Percentiles rank a stretch among this genome's conserved stretches.
Evolutionary conservation across 306 rosid genomes (phyloP).

Genomic region (Bauhinia variegata): DNA sequence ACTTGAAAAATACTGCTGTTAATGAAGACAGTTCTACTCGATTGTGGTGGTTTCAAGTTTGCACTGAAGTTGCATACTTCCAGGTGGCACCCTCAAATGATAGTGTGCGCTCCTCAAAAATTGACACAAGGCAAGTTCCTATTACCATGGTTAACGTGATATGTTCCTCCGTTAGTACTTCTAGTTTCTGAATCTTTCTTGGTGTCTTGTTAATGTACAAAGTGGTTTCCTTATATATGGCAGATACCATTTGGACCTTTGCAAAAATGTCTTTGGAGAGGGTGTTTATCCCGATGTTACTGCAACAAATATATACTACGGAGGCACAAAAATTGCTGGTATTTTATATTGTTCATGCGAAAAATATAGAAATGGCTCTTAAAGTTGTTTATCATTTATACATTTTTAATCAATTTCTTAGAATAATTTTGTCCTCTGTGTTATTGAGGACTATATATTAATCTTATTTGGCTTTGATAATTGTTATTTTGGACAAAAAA

Average conservation of each 20-base stretch:
- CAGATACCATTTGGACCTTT: conserved; percentile 96
- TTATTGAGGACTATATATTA: no score
- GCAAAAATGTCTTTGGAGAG: conserved; percentile 90
- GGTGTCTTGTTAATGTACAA: conserved; percentile 18
- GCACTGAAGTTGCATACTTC: conserved; percentile 93
- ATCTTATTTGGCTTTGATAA: no score
- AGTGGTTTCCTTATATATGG: conserved; percentile 30
- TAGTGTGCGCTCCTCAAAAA: conserved; percentile 81
- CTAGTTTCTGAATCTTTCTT: conserved; percentile 3
- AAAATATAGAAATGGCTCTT: no score
- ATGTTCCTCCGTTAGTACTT: conserved; percentile 15
- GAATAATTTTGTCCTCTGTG: no score
- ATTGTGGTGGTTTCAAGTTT: conserved; percentile 99
- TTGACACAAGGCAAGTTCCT: conserved; percentile 66
- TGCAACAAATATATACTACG: conserved; percentile 54
- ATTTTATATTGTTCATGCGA: no score
- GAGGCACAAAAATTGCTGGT: no score
- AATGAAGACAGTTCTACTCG: conserved; percentile 61
- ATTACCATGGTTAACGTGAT: conserved; percentile 15
- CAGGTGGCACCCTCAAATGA: conserved; percentile 96
- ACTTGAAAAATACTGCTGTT: conserved; percentile 67
- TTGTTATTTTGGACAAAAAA: no score
- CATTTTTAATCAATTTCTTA: no score
- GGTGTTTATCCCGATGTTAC: conserved; percentile 80
- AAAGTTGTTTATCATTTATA: no score